phyloP scores from a whole-genome alignment of 2,329 filamentous ascomycete species.

The Aspergillus sojae region DNA sequence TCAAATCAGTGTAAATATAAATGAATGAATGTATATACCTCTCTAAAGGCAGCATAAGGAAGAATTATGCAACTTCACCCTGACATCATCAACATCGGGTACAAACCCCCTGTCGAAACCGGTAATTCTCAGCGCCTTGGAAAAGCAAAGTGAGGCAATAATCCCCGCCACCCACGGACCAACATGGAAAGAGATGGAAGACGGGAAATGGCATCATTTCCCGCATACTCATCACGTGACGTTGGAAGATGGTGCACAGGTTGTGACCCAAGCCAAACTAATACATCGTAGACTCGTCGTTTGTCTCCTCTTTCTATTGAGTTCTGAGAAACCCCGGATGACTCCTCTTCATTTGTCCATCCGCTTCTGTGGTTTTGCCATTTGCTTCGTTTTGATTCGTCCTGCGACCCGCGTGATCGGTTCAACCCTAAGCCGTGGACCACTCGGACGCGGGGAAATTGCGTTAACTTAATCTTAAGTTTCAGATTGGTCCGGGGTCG shows the following conservation, averaged over 20 bases:
- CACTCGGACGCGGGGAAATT: slow-evolving; percentile 1
- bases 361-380: background rate
- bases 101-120: background rate
- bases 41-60: background rate
- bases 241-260: background rate
- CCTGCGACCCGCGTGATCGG: background rate
- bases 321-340: background rate
- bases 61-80: background rate
- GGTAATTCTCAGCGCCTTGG: background rate
- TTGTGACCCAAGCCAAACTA: too few relatives aligned
- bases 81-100: background rate
- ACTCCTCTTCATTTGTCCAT: background rate
- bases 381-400: background rate
- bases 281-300: background rate
- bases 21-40: background rate
- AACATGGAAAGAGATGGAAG: background rate
- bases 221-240: background rate
- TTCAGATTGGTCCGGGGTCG: slow-evolving; percentile 1
- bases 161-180: background rate
- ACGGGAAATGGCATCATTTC: slow-evolving; percentile 1
- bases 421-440: background rate
- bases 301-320: background rate
- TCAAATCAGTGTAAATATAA: background rate
- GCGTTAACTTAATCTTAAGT: background rate
- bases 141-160: background rate